Evolutionary conservation across 2,329 filamentous ascomycete genomes (phyloP), one percentile per base, ranked within the genome.

Genomic region (Fusarium circinatum): DNA sequence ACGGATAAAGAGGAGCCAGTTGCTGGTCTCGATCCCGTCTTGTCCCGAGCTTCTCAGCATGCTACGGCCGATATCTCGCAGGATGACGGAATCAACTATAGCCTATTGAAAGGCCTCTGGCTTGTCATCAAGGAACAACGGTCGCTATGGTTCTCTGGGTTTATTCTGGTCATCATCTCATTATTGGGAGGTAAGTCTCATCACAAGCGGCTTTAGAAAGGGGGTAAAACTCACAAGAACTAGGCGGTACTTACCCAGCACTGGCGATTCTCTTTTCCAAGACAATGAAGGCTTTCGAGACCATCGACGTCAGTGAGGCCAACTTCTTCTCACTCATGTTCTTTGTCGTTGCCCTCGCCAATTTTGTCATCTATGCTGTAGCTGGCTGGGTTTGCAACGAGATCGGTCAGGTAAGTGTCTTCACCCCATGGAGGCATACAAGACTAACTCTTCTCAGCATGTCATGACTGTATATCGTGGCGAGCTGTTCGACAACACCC

Each of bases 321-420:
- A 85, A 90, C 78, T 89, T 89, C 72, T 89, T 84, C 78, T 82
- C 86, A 0, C 82, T 88, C 55, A 89, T 90, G 87, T 89, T 89
- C 76, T 87, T 89, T 56, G 79, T 89, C 3, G 79, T 89, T 22
- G 88, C 88, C 3, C 77, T 86, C 15, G 85, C 80, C 7, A 84
- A 86, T 38, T 78, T 86, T 3, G 61, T 87, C 1, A 79, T 82
- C 7, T 89, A 89, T 58, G 80, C 79, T 36, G 66, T 78, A 4
- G 70, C 79, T 30, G 84, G 84, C 5, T 84, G 80, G 80, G 51
- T 80, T 11, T 78, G 80, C 62, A 85, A 84, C 44, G 63, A 78
- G 10, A 75, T 84, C 18, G 82, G 80, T 1, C 83, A 84, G 73
- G 81, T 81, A 66, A 34, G 14, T 24, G 24, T 24, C 24, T 24